These are phyloP conservation scores for Coleophoma eucalyptorum DNA, from an alignment of 2,329 filamentous ascomycete species.

Conservation along the genomic window DNA sequence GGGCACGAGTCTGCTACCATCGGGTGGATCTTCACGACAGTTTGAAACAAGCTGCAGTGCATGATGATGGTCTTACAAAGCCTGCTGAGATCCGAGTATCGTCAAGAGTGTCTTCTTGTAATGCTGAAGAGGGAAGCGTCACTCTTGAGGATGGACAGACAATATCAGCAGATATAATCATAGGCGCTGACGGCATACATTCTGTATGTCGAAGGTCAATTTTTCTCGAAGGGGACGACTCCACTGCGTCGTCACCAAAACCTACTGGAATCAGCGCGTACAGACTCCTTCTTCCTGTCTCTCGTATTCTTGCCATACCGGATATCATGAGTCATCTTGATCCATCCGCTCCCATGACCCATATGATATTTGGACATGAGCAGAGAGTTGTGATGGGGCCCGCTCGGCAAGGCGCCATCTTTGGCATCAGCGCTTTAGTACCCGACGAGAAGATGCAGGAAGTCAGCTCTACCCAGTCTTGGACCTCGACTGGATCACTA, in stretches of 20 bases:
- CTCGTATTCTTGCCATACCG: constrained; percentile 36
- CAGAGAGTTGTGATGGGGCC: constrained; percentile 42
- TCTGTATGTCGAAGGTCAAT: constrained; percentile 1
- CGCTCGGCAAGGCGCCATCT: constrained; percentile 34
- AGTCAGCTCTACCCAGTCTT: constrained; percentile 31
- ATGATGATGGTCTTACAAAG: constrained; percentile 13
- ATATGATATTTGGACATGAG: constrained; percentile 41
- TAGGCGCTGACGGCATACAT: constrained; percentile 33
- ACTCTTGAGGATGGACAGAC: constrained; percentile 24
- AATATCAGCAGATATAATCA: constrained; percentile 24
- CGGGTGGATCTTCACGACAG: constrained; percentile 36
- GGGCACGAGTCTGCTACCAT: constrained; percentile 27
- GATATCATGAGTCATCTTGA: constrained; percentile 31
- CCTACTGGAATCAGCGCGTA: constrained; percentile 7
- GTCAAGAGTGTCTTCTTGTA: constrained; percentile 32
- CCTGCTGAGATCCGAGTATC: constrained; percentile 21
- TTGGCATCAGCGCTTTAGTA: constrained; percentile 39
- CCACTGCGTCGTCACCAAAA: neutral
- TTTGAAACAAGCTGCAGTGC: constrained; percentile 26
- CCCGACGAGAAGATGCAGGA: constrained; percentile 38
- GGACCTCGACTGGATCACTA: constrained; percentile 33
- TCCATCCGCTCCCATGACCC: constrained; percentile 34
- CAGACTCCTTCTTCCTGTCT: constrained; percentile 16
- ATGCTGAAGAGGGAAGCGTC: constrained; percentile 32
- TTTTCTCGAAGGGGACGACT: neutral